phyloP scores from a whole-genome alignment of 1,284 basidiomycete species.

The Cryptococcus neoformans region DNA sequence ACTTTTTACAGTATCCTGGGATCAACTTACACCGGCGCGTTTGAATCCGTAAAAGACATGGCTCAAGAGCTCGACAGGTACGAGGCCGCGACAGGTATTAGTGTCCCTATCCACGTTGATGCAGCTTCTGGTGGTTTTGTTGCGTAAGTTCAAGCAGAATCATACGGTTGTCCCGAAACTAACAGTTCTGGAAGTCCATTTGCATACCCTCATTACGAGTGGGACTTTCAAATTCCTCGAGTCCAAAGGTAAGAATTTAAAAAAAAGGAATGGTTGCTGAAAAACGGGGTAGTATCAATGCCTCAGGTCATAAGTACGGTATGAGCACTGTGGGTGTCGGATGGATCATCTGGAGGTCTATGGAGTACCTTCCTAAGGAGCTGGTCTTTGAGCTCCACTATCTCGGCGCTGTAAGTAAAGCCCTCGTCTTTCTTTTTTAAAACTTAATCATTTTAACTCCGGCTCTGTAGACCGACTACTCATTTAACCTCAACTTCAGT shows the following conservation, averaged over 20 bases:
- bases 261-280: constrained; percentile 4
- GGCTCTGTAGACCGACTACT: constrained; percentile 54
- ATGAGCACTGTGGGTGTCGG: constrained; percentile 76
- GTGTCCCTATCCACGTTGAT: constrained; percentile 74
- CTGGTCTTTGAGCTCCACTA: constrained; percentile 93
- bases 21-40: constrained; percentile 86
- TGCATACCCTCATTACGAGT: constrained; percentile 65
- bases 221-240: constrained; percentile 84
- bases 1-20: constrained; percentile 37
- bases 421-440: not conserved
- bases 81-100: constrained; percentile 72
- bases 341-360: constrained; percentile 80
- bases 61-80: constrained; percentile 79
- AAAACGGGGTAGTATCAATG: constrained; percentile 42
- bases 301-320: constrained; percentile 87
- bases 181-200: constrained; percentile 19
- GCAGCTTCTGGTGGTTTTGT: constrained; percentile 69
- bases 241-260: constrained; percentile 50
- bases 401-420: constrained; percentile 33
- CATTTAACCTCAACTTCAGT: constrained; percentile 93
- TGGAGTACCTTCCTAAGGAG: constrained; percentile 74
- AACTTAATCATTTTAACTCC: too few relatives aligned
- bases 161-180: not conserved
- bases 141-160: constrained; percentile 50
- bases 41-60: constrained; percentile 89